Evolutionary conservation across 2,329 filamentous ascomycete genomes (phyloP).

Genomic region (Simplicillium sp.): DNA sequence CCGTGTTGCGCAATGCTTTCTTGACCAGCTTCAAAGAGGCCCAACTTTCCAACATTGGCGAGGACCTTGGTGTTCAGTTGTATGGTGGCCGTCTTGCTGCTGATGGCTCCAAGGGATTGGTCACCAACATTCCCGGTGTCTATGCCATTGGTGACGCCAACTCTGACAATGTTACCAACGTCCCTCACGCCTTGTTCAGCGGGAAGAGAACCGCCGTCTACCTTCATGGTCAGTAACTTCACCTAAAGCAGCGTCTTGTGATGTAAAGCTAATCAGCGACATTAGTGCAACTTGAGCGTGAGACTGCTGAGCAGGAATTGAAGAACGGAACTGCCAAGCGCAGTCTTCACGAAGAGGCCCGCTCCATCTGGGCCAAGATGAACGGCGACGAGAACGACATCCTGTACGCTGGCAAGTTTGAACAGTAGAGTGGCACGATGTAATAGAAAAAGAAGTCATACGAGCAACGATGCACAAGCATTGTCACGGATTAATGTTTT

Average conservation of each 20-base stretch:
- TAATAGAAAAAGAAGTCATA: too few relatives aligned
- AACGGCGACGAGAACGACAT: slow-evolving; percentile 32
- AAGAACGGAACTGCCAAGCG: slow-evolving; percentile 13
- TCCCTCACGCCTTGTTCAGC: slow-evolving; percentile 50
- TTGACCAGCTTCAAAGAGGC: slow-evolving; percentile 36
- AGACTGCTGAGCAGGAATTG: slow-evolving; percentile 24
- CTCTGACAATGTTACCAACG: slow-evolving; percentile 48
- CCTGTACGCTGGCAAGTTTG: slow-evolving; percentile 34
- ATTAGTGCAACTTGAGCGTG: slow-evolving; percentile 22
- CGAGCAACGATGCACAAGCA: too few relatives aligned
- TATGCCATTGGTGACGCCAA: slow-evolving; percentile 53
- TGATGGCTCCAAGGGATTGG: slow-evolving; percentile 28
- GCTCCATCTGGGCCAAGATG: slow-evolving; percentile 34
- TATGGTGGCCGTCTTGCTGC: slow-evolving; percentile 32
- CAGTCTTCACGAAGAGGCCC: slow-evolving; percentile 22
- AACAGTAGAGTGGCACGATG: slow-evolving; percentile 3
- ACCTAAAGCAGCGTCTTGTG: too few relatives aligned
- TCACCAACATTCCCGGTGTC: slow-evolving; percentile 43
- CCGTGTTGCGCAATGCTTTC: slow-evolving; percentile 39
- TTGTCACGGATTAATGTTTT: too few relatives aligned
- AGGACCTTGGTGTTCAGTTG: slow-evolving; percentile 35
- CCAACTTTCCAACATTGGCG: slow-evolving; percentile 38
- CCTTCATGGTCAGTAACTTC: slow-evolving; percentile 32
- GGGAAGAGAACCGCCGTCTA: slow-evolving; percentile 50
- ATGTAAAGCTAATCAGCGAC: too few relatives aligned